Base-by-base conservation (phyloP, 2,329 filamentous ascomycete genomes). In the Fusarium begoniae region DNA sequence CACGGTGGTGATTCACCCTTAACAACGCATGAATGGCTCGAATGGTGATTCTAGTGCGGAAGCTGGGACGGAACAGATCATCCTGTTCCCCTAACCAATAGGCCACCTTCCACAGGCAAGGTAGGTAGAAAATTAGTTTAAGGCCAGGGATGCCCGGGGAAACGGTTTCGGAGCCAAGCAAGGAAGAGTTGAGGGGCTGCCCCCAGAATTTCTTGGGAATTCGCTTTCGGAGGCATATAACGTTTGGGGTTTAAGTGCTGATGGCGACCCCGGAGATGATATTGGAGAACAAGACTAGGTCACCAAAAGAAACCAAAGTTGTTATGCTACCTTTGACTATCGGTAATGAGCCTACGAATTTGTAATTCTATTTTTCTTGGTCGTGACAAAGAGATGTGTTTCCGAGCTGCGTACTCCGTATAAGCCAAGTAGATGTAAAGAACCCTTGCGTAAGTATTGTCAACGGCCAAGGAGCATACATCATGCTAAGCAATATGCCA, bases 21-120 rank as follows among this genome's bases (percentile, higher is more conserved):
- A 43, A 38, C 50, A 41, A 37, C 57, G 70, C 66, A 74, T 59
- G 28, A 55, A 58, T 30, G 63, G 61, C 48, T 57, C 32, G 26
- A 38, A 47, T 65, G 67, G 44, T 61, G 44, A 43, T 32, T 51
- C 32, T 22, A 59, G 43, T 50, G 24, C 24, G 63, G 68, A 48
- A 62, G 37, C 47, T 37, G 50, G 50, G 53, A 45, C 44, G 48
- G 26, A 55, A 68, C 28, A 62, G 65, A 68, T 50, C 62, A 66
- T 14, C 53, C 45, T 40, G 35, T 20, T 41, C 45, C 38, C 30
- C 35, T 60, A 40, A 20, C 66, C 63, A 67, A 54, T 69, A 50
- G 48, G 41, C 12, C 30, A n/a, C 35, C 20, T 41, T 26, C 22
- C 10, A 48, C 30, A 37, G 32, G 18, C 20, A 47, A 37, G 32